Evolutionary conservation across 2,329 filamentous ascomycete genomes (phyloP).

Genomic region (Juglanconis sp.): DNA sequence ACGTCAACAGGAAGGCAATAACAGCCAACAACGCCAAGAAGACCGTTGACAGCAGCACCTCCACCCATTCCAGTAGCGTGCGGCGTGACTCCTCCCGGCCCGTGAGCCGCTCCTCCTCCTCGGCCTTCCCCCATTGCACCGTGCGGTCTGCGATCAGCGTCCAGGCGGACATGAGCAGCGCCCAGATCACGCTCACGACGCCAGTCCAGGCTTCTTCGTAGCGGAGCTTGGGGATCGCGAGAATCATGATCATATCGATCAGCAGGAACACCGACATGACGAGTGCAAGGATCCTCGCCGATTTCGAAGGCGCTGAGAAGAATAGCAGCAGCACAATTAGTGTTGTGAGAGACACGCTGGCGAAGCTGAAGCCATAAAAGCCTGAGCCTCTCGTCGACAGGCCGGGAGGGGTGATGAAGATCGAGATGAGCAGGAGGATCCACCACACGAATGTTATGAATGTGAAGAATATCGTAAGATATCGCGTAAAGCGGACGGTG

Average conservation of each 20-base stretch:
- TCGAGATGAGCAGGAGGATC: constrained; percentile 81
- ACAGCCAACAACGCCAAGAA: constrained; percentile 66
- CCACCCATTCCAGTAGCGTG: constrained; percentile 78
- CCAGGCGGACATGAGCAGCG: constrained; percentile 74
- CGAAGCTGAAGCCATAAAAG: constrained; percentile 85
- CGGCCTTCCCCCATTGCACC: constrained; percentile 86
- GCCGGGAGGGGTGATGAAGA: constrained; percentile 85
- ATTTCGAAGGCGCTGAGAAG: constrained; percentile 78
- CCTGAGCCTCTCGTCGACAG: constrained; percentile 86
- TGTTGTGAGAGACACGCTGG: constrained; percentile 72
- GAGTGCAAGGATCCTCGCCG: constrained; percentile 70
- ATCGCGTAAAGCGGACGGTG: constrained; percentile 78
- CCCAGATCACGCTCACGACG: constrained; percentile 82
- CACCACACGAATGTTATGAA: constrained; percentile 84
- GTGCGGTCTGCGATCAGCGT: constrained; percentile 74
- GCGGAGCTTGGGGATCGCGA: constrained; percentile 70
- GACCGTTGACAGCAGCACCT: constrained; percentile 72
- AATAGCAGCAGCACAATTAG: constrained; percentile 78
- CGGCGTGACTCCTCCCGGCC: constrained; percentile 83
- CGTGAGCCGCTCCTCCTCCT: constrained; percentile 90
- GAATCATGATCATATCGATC: constrained; percentile 74
- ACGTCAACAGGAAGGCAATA: constrained; percentile 71
- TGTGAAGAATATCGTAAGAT: constrained; percentile 73
- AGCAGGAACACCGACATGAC: constrained; percentile 65
- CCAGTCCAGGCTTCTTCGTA: constrained; percentile 89